Percentiles rank a stretch among this genome's conserved stretches.
phyloP scores from a whole-genome alignment of 129 eudicot species.

The Rutidosis leptorrhynchoides region DNA sequence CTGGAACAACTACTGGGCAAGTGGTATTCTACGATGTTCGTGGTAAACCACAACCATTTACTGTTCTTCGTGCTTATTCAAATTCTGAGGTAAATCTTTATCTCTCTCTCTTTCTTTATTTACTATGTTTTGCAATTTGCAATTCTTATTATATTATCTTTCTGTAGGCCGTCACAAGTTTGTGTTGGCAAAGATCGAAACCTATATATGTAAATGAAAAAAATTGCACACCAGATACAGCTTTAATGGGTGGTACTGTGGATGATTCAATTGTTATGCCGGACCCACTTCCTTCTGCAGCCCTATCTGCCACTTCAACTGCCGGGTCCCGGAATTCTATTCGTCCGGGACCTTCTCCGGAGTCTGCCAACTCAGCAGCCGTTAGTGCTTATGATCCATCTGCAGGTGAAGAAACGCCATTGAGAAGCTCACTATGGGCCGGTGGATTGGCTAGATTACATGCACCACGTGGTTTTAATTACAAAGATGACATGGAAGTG shows the following conservation, averaged over 20 bases:
- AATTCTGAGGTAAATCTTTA: slow-evolving; percentile 61
- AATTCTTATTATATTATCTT: slow-evolving; percentile 16
- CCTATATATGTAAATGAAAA: slow-evolving; percentile 72
- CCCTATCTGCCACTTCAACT: slow-evolving; percentile 48
- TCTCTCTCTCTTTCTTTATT: neutral
- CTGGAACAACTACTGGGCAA: slow-evolving; percentile 90
- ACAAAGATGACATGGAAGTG: slow-evolving; percentile 96
- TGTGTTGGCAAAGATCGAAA: slow-evolving; percentile 98
- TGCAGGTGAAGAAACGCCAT: slow-evolving; percentile 66
- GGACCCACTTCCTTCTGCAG: slow-evolving; percentile 88
- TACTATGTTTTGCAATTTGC: neutral
- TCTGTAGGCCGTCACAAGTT: slow-evolving; percentile 79
- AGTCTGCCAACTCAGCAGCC: slow-evolving; percentile 36
- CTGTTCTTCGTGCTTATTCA: slow-evolving; percentile 89
- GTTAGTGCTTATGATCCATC: slow-evolving; percentile 38
- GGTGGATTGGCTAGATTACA: slow-evolving; percentile 81
- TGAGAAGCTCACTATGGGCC: slow-evolving; percentile 56
- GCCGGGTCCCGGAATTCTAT: slow-evolving; percentile 53
- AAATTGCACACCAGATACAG: slow-evolving; percentile 66
- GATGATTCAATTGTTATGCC: slow-evolving; percentile 97
- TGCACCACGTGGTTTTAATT: slow-evolving; percentile 56
- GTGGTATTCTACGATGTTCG: slow-evolving; percentile 95
- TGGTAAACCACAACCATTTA: slow-evolving; percentile 85
- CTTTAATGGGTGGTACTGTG: slow-evolving; percentile 76
- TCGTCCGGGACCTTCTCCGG: slow-evolving; percentile 53